Evolutionary conservation across 345 rosid species (phyloP), one percentile per base, ranked within the genome.

Genomic region (Sapria himalayana): DNA sequence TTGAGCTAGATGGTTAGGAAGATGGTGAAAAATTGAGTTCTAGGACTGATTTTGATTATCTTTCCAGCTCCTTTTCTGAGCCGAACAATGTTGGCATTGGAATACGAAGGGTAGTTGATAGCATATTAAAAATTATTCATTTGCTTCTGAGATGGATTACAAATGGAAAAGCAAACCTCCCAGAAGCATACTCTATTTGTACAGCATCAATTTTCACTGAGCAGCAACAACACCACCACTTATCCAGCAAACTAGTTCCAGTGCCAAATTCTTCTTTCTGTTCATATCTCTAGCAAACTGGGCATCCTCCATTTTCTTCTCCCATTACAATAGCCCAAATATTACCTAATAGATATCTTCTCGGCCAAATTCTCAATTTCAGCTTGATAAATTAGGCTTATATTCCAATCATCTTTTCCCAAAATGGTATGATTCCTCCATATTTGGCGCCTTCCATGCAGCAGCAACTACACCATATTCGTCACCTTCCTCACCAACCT

Each of bases 171-270:
- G n/a, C n/a, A n/a, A n/a, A n/a, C n/a, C n/a, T n/a, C n/a, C 65
- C 78, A 15, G 81, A 72, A 53, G 80, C 78, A 35, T 72, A 65
- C 61, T 56, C 70, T 51, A 46, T 67, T 43, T 37, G 60, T 53
- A 63, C 91, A 66, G 71, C 98, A 21, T 48, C 81, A 48, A 64
- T 76, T 21, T 79, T 67, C 51, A 93, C 93, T 0, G 95, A 82
- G 68, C 50, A 35, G 23, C 59, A 52, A 29, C 53, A 45, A 21
- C 76, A 62, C 16, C 77, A 70, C 35, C 78, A 71, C 43, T 69
- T 68, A 49, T 65, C 84, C 19, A 82, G 81, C 4, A 91, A 82
- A 46, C 91, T 93, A 27, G 64, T 89, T 58, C 62, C 55, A 55
- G 75, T 76, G 49, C 91, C 91, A 7, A 89, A 69, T 55, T 64